Evolutionary conservation across 306 rosid species (phyloP).

Genomic region (Cucumis melo): DNA sequence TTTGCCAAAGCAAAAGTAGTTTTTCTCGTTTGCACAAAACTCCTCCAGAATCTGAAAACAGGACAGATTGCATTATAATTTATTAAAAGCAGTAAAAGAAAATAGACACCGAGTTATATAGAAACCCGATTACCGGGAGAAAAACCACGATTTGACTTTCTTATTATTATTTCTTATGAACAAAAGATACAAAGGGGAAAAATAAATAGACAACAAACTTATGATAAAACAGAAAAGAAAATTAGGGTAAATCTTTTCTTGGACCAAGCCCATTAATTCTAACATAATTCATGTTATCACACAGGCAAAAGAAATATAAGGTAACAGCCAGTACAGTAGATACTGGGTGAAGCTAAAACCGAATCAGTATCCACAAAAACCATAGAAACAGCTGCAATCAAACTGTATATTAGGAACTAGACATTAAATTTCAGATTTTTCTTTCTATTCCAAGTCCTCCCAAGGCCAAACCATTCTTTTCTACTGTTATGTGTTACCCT

Average conservation of each 20-base stretch:
- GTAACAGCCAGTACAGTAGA: neutral
- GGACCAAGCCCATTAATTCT: no score
- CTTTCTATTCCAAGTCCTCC: neutral
- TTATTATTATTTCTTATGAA: no score
- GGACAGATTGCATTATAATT: neutral
- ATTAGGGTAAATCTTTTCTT: no score
- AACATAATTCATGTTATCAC: neutral
- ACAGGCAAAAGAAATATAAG: neutral
- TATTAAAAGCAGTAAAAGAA: no score
- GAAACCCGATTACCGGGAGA: no score
- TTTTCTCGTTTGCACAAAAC: constrained; percentile 36
- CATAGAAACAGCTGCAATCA: neutral
- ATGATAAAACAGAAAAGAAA: no score
- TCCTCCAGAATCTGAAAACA: constrained; percentile 68
- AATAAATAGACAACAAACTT: no score
- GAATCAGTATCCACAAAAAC: neutral
- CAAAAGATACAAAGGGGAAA: no score
- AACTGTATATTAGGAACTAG: neutral
- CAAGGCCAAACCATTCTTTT: neutral
- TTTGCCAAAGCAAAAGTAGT: constrained; percentile 60
- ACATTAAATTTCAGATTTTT: neutral
- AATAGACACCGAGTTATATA: no score
- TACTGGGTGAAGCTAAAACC: neutral
- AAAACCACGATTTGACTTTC: no score
- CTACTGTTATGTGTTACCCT: neutral